Conservation (phyloP, 176 grass and related monocot genomes). For the Oryza brachyantha region DNA sequence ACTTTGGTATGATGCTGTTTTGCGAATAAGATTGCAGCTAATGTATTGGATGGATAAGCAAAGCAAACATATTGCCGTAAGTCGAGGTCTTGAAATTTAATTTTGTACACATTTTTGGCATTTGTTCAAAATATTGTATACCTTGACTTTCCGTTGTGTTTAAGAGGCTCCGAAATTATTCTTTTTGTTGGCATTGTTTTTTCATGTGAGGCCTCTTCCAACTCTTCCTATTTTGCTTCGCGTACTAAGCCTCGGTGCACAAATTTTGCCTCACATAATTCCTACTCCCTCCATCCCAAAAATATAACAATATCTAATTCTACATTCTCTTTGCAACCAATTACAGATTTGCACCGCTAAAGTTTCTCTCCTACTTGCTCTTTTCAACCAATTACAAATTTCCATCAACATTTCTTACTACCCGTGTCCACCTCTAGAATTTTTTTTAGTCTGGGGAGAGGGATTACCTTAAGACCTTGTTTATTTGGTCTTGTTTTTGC, state of each 20-base stretch:
- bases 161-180: neutral
- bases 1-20: slow-evolving; percentile 94
- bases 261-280: neutral
- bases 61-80: slow-evolving; percentile 95
- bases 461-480: neutral
- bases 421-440: too few relatives aligned
- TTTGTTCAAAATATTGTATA: neutral
- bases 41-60: slow-evolving; percentile 98
- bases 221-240: neutral
- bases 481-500: neutral
- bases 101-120: slow-evolving; percentile 9
- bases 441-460: too few relatives aligned
- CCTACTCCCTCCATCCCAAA: too few relatives aligned
- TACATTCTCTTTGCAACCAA: too few relatives aligned
- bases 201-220: neutral
- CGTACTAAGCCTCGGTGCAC: neutral
- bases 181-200: neutral
- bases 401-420: too few relatives aligned
- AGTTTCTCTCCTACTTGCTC: too few relatives aligned
- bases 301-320: too few relatives aligned
- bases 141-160: slow-evolving; percentile 8
- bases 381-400: too few relatives aligned
- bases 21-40: slow-evolving; percentile 83
- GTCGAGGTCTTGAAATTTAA: slow-evolving; percentile 39
- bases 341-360: too few relatives aligned